A percentile compares a stretch with the other conserved stretches of the same genome.
phyloP scores from a whole-genome alignment of 345 rosid species.

The Punica granatum region DNA sequence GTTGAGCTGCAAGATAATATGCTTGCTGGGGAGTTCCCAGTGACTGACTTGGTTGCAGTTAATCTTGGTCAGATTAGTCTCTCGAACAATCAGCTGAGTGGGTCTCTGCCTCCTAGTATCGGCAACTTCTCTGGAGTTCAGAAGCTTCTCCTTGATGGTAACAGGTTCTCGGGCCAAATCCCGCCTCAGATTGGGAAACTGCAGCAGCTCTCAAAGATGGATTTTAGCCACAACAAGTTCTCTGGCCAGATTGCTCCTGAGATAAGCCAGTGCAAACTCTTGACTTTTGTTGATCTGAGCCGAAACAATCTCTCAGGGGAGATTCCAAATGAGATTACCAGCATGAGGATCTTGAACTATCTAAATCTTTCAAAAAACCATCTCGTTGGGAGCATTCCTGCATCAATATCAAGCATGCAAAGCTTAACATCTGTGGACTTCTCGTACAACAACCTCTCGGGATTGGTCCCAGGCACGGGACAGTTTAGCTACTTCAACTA shows the following conservation, averaged over 20 bases:
- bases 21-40: conserved; percentile 34
- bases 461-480: conserved; percentile 42
- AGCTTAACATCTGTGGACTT: conserved; percentile 52
- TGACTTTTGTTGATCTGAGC: conserved; percentile 46
- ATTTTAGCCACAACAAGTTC: conserved; percentile 38
- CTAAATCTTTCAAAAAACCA: conserved; percentile 41
- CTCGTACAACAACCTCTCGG: conserved; percentile 45
- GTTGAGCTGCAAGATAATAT: conserved; percentile 45
- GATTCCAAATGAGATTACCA: conserved; percentile 37
- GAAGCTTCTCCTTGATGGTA: conserved; percentile 44
- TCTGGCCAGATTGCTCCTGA: conserved; percentile 36
- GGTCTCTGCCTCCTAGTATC: conserved; percentile 31
- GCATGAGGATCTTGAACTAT: conserved; percentile 45
- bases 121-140: conserved; percentile 46
- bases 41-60: conserved; percentile 17
- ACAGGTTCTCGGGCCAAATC: conserved; percentile 34
- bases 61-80: conserved; percentile 41
- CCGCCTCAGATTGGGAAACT: conserved; percentile 37
- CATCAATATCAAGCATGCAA: conserved; percentile 41
- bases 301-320: conserved; percentile 35
- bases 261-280: conserved; percentile 44
- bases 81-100: conserved; percentile 36
- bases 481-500: conserved; percentile 49
- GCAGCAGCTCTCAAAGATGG: conserved; percentile 53
- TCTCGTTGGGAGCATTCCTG: conserved; percentile 39